Conservation (phyloP, 2,329 filamentous ascomycete species). For the Paramyrothecium sp. region DNA sequence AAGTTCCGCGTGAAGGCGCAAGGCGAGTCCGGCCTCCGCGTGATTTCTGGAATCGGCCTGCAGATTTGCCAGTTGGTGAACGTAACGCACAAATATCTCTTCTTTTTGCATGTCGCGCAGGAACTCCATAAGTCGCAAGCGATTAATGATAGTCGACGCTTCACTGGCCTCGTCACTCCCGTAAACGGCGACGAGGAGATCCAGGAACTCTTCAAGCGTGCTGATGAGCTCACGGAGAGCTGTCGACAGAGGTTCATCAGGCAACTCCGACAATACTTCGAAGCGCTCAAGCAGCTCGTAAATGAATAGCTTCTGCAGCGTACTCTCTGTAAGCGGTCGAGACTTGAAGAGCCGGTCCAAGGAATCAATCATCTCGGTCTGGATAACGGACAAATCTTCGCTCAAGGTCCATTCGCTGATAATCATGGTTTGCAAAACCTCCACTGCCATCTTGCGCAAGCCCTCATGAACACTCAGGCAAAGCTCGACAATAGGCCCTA, state of each 20-base stretch:
- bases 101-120: constrained; percentile 95
- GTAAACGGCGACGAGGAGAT: constrained; percentile 87
- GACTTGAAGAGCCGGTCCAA: constrained; percentile 88
- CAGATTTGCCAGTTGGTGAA: constrained; percentile 82
- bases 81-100: constrained; percentile 93
- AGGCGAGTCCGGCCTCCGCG: constrained; percentile 83
- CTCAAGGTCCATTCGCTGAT: constrained; percentile 97
- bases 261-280: constrained; percentile 62
- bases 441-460: constrained; percentile 82
- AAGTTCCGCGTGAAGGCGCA: constrained; percentile 87
- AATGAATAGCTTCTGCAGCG: constrained; percentile 90
- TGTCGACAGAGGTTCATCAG: constrained; percentile 71
- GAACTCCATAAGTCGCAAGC: constrained; percentile 90
- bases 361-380: constrained; percentile 95
- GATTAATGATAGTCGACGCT: constrained; percentile 81
- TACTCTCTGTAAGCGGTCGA: constrained; percentile 82
- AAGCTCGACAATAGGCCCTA: constrained; percentile 87
- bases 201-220: constrained; percentile 86
- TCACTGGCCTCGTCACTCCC: constrained; percentile 72
- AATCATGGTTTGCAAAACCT: constrained; percentile 96
- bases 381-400: constrained; percentile 85
- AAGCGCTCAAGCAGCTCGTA: constrained; percentile 82
- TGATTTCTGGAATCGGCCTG: constrained; percentile 76
- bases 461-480: constrained; percentile 95
- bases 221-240: constrained; percentile 77